phyloP scores from a whole-genome alignment of 2,329 filamentous ascomycete genomes.

The Microcera coccophila region DNA sequence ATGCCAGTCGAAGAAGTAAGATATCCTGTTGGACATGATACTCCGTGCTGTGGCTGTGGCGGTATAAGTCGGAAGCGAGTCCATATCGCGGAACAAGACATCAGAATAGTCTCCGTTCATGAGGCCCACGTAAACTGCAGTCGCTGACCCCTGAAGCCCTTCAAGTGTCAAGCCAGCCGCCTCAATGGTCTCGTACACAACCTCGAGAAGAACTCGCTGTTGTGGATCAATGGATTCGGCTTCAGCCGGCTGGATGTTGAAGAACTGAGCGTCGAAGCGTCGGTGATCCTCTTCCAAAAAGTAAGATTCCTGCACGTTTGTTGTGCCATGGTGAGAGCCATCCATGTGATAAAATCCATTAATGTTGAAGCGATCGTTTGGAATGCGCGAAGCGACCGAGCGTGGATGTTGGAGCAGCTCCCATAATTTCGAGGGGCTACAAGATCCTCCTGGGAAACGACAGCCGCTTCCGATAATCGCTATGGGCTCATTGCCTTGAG shows the following conservation, averaged over 20 bases:
- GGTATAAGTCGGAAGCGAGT: slow-evolving; percentile 2
- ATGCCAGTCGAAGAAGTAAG: slow-evolving; percentile 18
- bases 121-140: slow-evolving; percentile 21
- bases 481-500: too few relatives aligned
- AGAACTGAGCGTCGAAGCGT: slow-evolving; percentile 36
- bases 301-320: slow-evolving; percentile 20
- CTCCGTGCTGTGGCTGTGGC: slow-evolving; percentile 7
- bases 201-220: slow-evolving; percentile 30
- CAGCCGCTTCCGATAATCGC: too few relatives aligned
- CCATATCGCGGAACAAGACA: slow-evolving; percentile 1
- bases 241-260: slow-evolving; percentile 37
- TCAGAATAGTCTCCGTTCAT: slow-evolving; percentile 26
- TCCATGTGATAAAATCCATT: slow-evolving; percentile 37
- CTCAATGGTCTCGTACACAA: slow-evolving; percentile 27
- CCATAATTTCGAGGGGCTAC: too few relatives aligned
- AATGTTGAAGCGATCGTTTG: slow-evolving; percentile 45
- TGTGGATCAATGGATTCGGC: slow-evolving; percentile 40
- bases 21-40: slow-evolving; percentile 17
- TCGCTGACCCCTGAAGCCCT: slow-evolving; percentile 3
- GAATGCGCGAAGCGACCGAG: slow-evolving; percentile 35
- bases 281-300: slow-evolving; percentile 29
- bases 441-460: too few relatives aligned
- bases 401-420: slow-evolving; percentile 26
- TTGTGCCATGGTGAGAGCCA: slow-evolving; percentile 18
- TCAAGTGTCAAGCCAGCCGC: slow-evolving; percentile 10